A percentile compares a stretch with the other conserved stretches of the same genome.
These are phyloP conservation scores for Ceriops zippeliana DNA, from an alignment of 345 rosid species.

Conservation along the genomic window DNA sequence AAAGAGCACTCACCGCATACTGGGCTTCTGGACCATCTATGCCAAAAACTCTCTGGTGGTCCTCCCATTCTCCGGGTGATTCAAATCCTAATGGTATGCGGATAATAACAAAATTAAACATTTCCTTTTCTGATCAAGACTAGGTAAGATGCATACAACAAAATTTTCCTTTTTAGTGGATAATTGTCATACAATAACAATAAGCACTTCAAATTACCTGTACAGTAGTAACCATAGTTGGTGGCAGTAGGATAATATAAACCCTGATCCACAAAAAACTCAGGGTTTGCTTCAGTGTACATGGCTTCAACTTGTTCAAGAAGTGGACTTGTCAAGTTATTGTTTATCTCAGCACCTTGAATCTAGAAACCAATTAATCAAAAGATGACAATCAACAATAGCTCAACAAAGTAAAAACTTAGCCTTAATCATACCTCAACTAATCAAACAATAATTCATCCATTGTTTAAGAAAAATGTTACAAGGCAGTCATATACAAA, in stretches of 20 bases:
- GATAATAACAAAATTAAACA: no score
- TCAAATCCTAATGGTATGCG: conserved; percentile 53
- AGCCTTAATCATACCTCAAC: background rate
- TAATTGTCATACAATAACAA: background rate
- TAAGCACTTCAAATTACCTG: conserved; percentile 46
- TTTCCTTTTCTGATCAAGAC: conserved; percentile 1
- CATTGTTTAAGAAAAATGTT: background rate
- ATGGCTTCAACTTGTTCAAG: conserved; percentile 53
- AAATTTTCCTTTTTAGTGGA: no score
- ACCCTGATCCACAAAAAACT: conserved; percentile 67
- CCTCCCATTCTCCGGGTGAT: conserved; percentile 91
- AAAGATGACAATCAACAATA: background rate
- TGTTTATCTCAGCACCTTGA: conserved; percentile 45
- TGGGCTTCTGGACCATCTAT: conserved; percentile 80
- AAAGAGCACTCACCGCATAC: conserved; percentile 44
- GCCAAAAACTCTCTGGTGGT: conserved; percentile 71
- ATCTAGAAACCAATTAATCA: conserved; percentile 25
- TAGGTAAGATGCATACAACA: background rate
- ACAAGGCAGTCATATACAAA: background rate
- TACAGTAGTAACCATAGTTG: conserved; percentile 83
- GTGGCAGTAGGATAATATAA: conserved; percentile 68
- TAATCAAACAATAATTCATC: background rate
- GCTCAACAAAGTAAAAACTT: background rate
- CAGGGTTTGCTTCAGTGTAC: conserved; percentile 82
- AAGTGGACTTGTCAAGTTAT: conserved; percentile 30